Base-by-base conservation (phyloP, 495 filamentous ascomycete species). In the Penicillium pulvis region DNA sequence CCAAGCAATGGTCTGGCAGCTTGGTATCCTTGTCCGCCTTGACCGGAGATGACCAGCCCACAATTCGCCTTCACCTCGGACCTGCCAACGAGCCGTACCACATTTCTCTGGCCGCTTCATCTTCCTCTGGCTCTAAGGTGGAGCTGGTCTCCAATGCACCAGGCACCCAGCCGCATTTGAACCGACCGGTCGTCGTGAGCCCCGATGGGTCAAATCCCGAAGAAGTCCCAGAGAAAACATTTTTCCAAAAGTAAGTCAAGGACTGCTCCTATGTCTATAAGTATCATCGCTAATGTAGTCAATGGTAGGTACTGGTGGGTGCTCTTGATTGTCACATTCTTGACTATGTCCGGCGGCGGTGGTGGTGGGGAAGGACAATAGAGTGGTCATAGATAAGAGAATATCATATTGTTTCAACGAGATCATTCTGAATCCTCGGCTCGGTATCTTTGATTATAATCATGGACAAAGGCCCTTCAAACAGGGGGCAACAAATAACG, bases 281-380 rank as follows among this genome's bases (percentile, higher is more conserved):
- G 47, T 23, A 26, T 51, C 23, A 20, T 11, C 20, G 17, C 41
- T 47, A 16, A 45, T 45, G 5, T 56, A 10, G 2, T 23, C 20
- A 23, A 28, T 51, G 42, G 20, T 42, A 78, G 77, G 53, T 80
- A 80, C 54, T 80, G 78, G 78, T 80, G 78, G 78, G 68, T 79
- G 42, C 71, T 79, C 49, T 61, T 75, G 56, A 71, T 80, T 20
- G 35, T 80, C 14, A 67, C 64, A 17, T 73, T 80, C 53, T 50
- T 80, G 55, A 74, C 67, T 17, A 68, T 79, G 72, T 74, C 75
- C 20, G 76, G 77, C 44, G 69, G 77, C 42, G 69, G 77, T 20
- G 76, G 77, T 47, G 69, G 77, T 10, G 77, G 72, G 47, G 66
- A 65, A 51, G 48, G 66, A 55, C 66, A 59, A 69, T 52, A 52